These are phyloP conservation scores for Sesbania bispinosa DNA, from an alignment of 306 rosid genomes.

Conservation along the genomic window DNA sequence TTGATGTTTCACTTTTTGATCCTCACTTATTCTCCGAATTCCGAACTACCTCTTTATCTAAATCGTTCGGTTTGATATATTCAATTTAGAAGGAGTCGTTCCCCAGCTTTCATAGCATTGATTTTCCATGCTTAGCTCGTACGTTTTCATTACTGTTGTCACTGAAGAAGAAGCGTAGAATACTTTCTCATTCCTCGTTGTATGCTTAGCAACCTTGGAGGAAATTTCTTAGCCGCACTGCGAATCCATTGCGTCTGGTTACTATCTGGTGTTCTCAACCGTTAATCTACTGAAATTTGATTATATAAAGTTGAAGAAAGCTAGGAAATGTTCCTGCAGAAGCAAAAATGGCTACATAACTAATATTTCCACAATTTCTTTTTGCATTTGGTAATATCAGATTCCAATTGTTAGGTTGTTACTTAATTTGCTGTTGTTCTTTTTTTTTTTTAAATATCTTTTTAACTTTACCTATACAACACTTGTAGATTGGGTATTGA, in stretches of 20 bases:
- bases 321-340: not conserved
- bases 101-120: not conserved
- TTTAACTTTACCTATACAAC: not conserved
- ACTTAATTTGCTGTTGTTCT: not conserved
- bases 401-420: not conserved
- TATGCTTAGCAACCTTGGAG: not conserved
- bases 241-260: not conserved
- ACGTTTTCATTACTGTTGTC: not conserved
- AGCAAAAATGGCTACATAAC: too few relatives aligned
- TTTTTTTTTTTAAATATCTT: not conserved
- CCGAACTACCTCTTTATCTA: not conserved
- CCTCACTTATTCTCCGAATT: not conserved
- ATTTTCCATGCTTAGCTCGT: not conserved
- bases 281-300: not conserved
- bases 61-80: not conserved
- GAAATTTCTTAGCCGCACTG: not conserved
- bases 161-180: not conserved
- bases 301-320: not conserved
- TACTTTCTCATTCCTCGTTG: not conserved
- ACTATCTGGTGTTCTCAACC: not conserved
- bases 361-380: too few relatives aligned
- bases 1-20: not conserved
- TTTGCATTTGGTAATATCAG: not conserved
- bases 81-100: not conserved
- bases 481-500: not conserved